These are phyloP conservation scores for Geranium rotundifolium DNA, from an alignment of 345 rosid species.

Conservation along the genomic window DNA sequence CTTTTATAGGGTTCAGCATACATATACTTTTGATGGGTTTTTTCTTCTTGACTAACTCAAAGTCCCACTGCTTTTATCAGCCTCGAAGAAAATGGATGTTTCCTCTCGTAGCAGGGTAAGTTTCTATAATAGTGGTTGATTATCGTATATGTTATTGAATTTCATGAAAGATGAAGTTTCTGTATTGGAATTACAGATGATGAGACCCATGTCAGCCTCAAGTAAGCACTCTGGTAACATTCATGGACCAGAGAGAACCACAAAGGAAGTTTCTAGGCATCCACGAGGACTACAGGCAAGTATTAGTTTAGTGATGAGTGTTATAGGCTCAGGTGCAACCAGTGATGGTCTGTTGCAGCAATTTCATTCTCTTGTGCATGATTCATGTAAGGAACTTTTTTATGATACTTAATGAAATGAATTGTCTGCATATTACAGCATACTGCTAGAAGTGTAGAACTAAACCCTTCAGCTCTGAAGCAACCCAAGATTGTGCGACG, in stretches of 20 bases:
- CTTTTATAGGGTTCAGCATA: background rate
- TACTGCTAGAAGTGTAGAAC: slow-evolving; percentile 7
- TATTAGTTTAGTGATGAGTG: background rate
- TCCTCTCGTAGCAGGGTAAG: slow-evolving; percentile 17
- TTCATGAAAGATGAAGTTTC: background rate
- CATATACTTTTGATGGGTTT: background rate
- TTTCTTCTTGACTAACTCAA: background rate
- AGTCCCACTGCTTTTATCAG: slow-evolving; percentile 13
- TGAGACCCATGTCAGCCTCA: slow-evolving; percentile 10
- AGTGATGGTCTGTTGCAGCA: no score
- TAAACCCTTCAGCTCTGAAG: slow-evolving; percentile 13
- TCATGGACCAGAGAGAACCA: background rate
- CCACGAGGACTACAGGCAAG: slow-evolving; percentile 10
- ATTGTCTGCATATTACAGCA: slow-evolving; percentile 10
- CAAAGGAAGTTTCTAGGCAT: slow-evolving; percentile 5
- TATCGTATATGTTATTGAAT: background rate
- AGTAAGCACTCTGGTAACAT: slow-evolving; percentile 6
- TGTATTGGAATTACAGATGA: slow-evolving; percentile 14
- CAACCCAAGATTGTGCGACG: slow-evolving; percentile 12
- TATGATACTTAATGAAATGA: slow-evolving; percentile 7
- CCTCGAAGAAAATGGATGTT: slow-evolving; percentile 7
- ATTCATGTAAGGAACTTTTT: background rate
- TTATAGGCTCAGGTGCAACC: no score
- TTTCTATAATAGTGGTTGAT: background rate
- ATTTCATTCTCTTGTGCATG: no score